phyloP scores from a whole-genome alignment of 2,329 filamentous ascomycete genomes.

The Basipetospora chlamydospora region DNA sequence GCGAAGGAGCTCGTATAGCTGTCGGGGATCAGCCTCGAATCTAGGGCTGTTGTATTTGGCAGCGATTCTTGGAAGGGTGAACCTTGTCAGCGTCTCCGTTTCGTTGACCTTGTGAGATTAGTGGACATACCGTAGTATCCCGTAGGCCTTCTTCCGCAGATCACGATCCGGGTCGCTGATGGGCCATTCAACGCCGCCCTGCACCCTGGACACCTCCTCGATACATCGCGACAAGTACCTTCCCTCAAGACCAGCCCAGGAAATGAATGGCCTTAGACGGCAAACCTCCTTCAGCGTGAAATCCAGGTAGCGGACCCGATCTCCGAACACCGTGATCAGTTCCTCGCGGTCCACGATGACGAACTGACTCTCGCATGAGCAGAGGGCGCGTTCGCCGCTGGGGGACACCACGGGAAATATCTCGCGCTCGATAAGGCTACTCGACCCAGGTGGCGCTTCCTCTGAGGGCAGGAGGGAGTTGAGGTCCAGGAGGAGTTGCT shows the following conservation, averaged over 20 bases:
- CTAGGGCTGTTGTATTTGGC: conserved; percentile 14
- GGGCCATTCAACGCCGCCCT: conserved; percentile 3
- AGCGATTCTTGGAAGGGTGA: conserved; percentile 13
- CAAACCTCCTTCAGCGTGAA: conserved; percentile 15
- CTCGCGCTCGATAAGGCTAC: neutral
- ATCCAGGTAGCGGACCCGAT: conserved; percentile 15
- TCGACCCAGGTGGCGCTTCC: neutral
- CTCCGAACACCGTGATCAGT: conserved; percentile 10
- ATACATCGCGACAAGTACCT: conserved; percentile 15
- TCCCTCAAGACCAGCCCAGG: conserved; percentile 15
- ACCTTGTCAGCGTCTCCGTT: neutral
- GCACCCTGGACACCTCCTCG: conserved; percentile 14
- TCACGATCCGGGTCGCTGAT: conserved; percentile 10
- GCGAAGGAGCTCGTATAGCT: conserved; percentile 13
- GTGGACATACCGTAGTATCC: conserved; percentile 14
- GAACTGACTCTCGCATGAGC: conserved; percentile 5
- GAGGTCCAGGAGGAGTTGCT: neutral
- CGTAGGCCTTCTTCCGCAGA: conserved; percentile 13
- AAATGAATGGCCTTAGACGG: conserved; percentile 13
- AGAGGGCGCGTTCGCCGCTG: neutral
- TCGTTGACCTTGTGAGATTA: neutral
- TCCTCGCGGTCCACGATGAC: conserved; percentile 17
- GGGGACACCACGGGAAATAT: neutral
- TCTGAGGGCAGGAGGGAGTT: neutral
- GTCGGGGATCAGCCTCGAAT: conserved; percentile 4